Percentiles rank a stretch among this genome's conserved stretches.
phyloP scores from a whole-genome alignment of 2,329 filamentous ascomycete species.

The Aspergillus calidoustus region DNA sequence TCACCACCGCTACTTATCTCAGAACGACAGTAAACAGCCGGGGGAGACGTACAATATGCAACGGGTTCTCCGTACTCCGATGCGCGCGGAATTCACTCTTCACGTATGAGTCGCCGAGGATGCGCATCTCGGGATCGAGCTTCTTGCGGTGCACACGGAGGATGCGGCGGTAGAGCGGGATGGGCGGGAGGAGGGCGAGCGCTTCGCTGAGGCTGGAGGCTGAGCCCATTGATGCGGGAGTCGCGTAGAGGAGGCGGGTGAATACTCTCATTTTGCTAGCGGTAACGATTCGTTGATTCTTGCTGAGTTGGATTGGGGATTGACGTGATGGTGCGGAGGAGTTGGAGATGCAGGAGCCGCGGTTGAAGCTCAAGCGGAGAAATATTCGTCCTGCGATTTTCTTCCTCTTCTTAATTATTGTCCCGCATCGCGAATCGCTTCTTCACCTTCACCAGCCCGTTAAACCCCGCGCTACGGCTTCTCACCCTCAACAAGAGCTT shows the following conservation, averaged over 20 bases:
- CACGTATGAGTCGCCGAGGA: constrained; percentile 90
- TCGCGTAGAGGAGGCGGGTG: constrained; percentile 46
- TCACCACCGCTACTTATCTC: background rate
- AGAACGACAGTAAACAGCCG: background rate
- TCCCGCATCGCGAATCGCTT: background rate
- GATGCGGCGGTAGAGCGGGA: constrained; percentile 86
- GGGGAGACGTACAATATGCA: constrained; percentile 74
- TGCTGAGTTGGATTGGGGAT: background rate
- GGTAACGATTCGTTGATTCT: background rate
- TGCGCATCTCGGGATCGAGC: constrained; percentile 72
- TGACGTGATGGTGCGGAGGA: background rate
- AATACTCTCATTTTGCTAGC: constrained; percentile 35
- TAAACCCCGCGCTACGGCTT: background rate
- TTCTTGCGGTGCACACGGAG: constrained; percentile 83
- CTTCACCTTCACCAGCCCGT: background rate
- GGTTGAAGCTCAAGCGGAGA: constrained; percentile 16
- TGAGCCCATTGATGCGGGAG: constrained; percentile 44
- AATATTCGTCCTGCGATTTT: background rate
- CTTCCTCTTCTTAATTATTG: background rate
- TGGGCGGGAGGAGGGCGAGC: constrained; percentile 79
- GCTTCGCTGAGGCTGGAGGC: constrained; percentile 50
- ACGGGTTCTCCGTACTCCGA: constrained; percentile 81
- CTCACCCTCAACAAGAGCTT: background rate
- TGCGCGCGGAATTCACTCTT: constrained; percentile 92
- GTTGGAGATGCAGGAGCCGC: constrained; percentile 9